Conservation (phyloP, 768 basidiomycete genomes). For the Antrodiella citrinella region DNA sequence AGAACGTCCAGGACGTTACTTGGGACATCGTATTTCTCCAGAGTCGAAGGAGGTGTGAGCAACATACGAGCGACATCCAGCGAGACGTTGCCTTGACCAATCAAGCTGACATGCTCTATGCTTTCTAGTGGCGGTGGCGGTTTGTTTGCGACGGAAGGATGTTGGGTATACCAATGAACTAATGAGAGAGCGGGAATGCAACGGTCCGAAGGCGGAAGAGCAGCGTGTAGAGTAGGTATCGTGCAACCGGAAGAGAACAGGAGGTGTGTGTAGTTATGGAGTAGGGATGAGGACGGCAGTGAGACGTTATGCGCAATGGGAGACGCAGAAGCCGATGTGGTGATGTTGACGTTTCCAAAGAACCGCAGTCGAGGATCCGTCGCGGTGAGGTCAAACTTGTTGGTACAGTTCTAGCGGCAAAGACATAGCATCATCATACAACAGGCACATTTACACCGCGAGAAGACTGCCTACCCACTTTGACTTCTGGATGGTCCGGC, state of each 20-base stretch:
- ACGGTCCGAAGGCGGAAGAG: slow-evolving; percentile 37
- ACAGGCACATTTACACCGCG: neutral
- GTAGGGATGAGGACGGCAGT: slow-evolving; percentile 54
- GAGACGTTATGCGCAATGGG: slow-evolving; percentile 44
- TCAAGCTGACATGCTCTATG: slow-evolving; percentile 65
- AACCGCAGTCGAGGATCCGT: slow-evolving; percentile 76
- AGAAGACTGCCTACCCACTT: no score
- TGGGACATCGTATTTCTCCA: slow-evolving; percentile 75
- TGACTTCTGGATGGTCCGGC: slow-evolving; percentile 98
- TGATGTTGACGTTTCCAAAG: slow-evolving; percentile 83
- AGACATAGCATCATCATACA: neutral
- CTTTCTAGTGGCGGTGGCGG: slow-evolving; percentile 57
- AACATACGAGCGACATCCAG: slow-evolving; percentile 89
- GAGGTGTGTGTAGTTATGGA: slow-evolving; percentile 74
- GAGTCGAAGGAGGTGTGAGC: slow-evolving; percentile 55
- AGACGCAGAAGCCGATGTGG: slow-evolving; percentile 16
- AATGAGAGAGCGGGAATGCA: slow-evolving; percentile 72
- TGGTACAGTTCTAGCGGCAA: slow-evolving; percentile 86
- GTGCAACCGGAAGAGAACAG: slow-evolving; percentile 85
- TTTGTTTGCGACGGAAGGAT: slow-evolving; percentile 54
- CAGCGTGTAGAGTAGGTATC: slow-evolving; percentile 49
- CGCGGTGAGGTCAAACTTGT: slow-evolving; percentile 85
- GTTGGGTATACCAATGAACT: slow-evolving; percentile 95
- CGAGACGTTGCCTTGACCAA: slow-evolving; percentile 94
- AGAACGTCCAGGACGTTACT: slow-evolving; percentile 63